phyloP scores from a whole-genome alignment of 257 asterid species.

The Apocynum venetum region DNA sequence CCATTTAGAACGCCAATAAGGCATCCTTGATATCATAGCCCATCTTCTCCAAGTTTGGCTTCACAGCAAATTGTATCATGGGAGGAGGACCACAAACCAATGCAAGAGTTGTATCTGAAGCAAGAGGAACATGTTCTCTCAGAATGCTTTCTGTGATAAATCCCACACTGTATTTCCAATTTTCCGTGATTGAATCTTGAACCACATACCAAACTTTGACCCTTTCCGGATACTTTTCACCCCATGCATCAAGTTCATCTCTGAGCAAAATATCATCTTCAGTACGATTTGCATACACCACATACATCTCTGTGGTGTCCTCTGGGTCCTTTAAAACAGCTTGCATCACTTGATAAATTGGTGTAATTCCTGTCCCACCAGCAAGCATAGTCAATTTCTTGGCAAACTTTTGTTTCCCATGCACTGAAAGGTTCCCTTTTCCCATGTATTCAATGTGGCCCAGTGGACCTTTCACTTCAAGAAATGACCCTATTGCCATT shows the following conservation, averaged over 20 bases:
- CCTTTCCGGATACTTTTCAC: constrained; percentile 45
- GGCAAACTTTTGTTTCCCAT: constrained; percentile 60
- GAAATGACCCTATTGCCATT: constrained; percentile 41
- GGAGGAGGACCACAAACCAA: constrained; percentile 97
- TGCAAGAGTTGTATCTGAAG: constrained; percentile 49
- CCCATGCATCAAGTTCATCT: constrained; percentile 84
- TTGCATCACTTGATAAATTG: constrained; percentile 85
- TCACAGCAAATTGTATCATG: constrained; percentile 85
- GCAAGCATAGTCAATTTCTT: constrained; percentile 80
- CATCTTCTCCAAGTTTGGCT: constrained; percentile 89
- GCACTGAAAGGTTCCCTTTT: constrained; percentile 50
- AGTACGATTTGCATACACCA: constrained; percentile 84
- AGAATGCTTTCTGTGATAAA: constrained; percentile 49
- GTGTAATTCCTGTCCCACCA: constrained; percentile 92
- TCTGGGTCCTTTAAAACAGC: constrained; percentile 74
- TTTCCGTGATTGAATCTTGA: constrained; percentile 42
- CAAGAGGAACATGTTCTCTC: constrained; percentile 67
- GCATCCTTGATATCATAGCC: constrained; percentile 69
- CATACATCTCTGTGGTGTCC: constrained; percentile 66
- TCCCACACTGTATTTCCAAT: constrained; percentile 72
- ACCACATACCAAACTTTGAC: constrained; percentile 94
- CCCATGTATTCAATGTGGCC: constrained; percentile 91
- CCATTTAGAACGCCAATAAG: constrained; percentile 60
- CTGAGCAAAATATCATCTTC: constrained; percentile 72
- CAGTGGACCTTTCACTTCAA: constrained; percentile 77